Percentiles rank a stretch among this genome's conserved stretches.
These are phyloP conservation scores for Rutidosis leptorrhynchoides DNA, from an alignment of 129 eudicot genomes.

Conservation along the genomic window DNA sequence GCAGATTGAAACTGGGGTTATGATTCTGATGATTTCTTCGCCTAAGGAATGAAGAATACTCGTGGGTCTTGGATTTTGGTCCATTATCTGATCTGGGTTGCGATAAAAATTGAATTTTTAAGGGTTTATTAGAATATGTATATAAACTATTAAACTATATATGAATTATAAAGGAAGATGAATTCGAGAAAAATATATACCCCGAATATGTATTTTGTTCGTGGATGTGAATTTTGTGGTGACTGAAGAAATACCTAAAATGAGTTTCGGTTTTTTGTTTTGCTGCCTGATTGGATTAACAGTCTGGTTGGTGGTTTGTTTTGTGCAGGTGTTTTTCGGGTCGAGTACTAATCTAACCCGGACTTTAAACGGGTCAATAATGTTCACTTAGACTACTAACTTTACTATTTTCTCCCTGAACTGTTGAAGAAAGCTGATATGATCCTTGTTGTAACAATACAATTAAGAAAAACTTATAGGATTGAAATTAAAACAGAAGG, in stretches of 20 bases:
- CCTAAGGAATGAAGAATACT: slow-evolving; percentile 73
- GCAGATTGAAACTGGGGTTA: slow-evolving; percentile 96
- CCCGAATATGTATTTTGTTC: no score
- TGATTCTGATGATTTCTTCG: slow-evolving; percentile 85
- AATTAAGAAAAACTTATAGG: no score
- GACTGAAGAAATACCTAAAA: no score
- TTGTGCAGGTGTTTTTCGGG: slow-evolving; percentile 8
- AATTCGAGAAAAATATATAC: slow-evolving; percentile 1
- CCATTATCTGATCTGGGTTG: slow-evolving; percentile 42
- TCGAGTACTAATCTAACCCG: slow-evolving; percentile 7
- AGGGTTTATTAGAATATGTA: no score
- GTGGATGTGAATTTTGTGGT: slow-evolving; percentile 17
- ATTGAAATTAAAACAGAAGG: no score
- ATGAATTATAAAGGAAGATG: neutral
- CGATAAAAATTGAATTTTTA: slow-evolving; percentile 12
- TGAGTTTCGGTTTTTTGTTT: slow-evolving; percentile 1
- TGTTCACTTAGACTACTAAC: neutral
- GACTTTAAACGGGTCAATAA: neutral
- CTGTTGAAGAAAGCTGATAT: neutral
- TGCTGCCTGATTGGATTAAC: slow-evolving; percentile 8
- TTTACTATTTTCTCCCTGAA: neutral
- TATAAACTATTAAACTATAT: no score
- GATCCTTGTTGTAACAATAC: no score
- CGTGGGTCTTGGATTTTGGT: slow-evolving; percentile 44
- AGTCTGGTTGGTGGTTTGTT: slow-evolving; percentile 2